Conservation (phyloP, 768 basidiomycete species). For the Amanita polypyramis region DNA sequence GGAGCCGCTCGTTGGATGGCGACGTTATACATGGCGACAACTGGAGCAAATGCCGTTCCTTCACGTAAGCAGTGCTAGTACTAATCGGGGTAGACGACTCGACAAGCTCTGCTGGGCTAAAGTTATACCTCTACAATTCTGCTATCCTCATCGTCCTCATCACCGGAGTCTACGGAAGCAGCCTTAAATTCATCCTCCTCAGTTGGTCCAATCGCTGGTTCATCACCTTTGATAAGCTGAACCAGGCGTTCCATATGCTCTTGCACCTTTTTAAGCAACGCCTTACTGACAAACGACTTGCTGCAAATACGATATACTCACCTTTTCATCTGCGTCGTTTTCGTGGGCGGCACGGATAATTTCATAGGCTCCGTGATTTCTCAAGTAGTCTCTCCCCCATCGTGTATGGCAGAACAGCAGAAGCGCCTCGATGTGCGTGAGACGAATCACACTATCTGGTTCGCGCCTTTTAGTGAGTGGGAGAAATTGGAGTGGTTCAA, state of each 20-base stretch:
- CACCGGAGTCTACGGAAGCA: slow-evolving; percentile 7
- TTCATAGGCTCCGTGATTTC: slow-evolving; percentile 78
- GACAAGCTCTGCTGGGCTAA: no score
- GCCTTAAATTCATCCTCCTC: slow-evolving; percentile 23
- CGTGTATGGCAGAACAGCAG: slow-evolving; percentile 82
- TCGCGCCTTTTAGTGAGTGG: slow-evolving; percentile 81
- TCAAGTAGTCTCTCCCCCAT: slow-evolving; percentile 76
- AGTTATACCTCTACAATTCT: slow-evolving; percentile 72
- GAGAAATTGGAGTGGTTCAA: slow-evolving; percentile 77
- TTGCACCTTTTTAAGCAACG: slow-evolving; percentile 44
- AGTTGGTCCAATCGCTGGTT: slow-evolving; percentile 39
- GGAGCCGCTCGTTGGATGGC: neutral
- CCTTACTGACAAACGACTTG: neutral
- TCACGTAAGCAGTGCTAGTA: no score
- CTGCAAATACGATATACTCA: slow-evolving; percentile 19
- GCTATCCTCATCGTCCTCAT: slow-evolving; percentile 54
- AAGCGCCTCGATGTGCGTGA: slow-evolving; percentile 84
- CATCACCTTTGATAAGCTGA: slow-evolving; percentile 71
- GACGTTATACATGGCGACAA: no score
- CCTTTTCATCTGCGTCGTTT: slow-evolving; percentile 71
- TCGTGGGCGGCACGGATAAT: slow-evolving; percentile 73
- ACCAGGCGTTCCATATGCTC: slow-evolving; percentile 88
- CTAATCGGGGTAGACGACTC: no score
- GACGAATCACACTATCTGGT: slow-evolving; percentile 59
- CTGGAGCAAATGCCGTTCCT: neutral